Evolutionary conservation across 208 protist species (phyloP).

Genomic region (Leishmania amazonensis): DNA sequence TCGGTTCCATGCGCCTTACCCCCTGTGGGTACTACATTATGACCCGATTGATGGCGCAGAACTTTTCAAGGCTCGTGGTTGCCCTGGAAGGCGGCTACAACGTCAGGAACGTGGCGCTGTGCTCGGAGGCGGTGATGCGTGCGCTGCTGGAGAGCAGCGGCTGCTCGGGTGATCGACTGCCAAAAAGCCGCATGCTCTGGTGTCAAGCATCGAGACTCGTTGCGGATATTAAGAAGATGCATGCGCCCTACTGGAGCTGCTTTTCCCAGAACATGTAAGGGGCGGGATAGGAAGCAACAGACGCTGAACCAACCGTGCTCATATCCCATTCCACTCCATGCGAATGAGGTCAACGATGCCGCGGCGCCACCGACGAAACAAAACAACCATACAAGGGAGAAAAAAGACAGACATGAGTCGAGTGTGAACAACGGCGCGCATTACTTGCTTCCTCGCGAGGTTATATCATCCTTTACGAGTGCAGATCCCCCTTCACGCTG

Average conservation of each 20-base stretch:
- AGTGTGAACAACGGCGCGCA: background rate
- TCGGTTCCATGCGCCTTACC: conserved; percentile 88
- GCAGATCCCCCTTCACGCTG: background rate
- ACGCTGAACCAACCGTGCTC: background rate
- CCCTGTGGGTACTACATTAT: conserved; percentile 84
- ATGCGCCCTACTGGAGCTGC: conserved; percentile 27
- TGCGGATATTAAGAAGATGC: conserved; percentile 14
- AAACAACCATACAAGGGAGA: background rate
- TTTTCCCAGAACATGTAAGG: background rate
- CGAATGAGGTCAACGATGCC: background rate
- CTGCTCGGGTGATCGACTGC: conserved; percentile 23
- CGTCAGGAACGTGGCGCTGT: conserved; percentile 77
- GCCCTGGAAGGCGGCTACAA: conserved; percentile 93
- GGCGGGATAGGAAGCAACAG: background rate
- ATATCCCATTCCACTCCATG: background rate
- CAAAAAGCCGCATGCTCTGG: conserved; percentile 59
- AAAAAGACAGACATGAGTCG: background rate
- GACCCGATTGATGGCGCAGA: conserved; percentile 51
- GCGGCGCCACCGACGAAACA: background rate
- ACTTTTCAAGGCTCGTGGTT: conserved; percentile 67
- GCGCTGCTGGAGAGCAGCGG: conserved; percentile 61
- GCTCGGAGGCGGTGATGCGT: conserved; percentile 82
- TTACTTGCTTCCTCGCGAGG: background rate
- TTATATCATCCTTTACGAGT: background rate
- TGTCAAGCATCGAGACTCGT: conserved; percentile 34